Conservation (phyloP, 2,329 filamentous ascomycete genomes). For the Bipolaris sorokiniana region DNA sequence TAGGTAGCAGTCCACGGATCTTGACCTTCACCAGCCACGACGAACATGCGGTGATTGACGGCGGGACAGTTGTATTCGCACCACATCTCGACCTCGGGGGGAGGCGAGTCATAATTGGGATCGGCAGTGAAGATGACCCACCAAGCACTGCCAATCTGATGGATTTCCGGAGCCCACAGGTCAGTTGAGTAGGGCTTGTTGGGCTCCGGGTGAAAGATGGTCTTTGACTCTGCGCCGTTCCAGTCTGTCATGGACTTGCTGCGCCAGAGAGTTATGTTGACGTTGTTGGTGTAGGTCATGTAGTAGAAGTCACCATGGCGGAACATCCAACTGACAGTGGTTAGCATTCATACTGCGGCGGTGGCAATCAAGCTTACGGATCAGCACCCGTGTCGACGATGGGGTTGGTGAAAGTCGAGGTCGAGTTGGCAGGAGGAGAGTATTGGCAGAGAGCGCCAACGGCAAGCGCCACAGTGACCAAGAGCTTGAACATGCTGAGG, state of each 20-base stretch:
- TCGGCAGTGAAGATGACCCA: slow-evolving; percentile 62
- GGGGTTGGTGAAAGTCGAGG: slow-evolving; percentile 54
- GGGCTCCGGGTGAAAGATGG: slow-evolving; percentile 51
- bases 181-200: slow-evolving; percentile 55
- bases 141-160: slow-evolving; percentile 55
- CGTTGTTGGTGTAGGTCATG: slow-evolving; percentile 54
- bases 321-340: slow-evolving; percentile 49
- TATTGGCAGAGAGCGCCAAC: slow-evolving; percentile 27
- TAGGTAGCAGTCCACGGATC: slow-evolving; percentile 57
- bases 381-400: slow-evolving; percentile 53
- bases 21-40: slow-evolving; percentile 52
- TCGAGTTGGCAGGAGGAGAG: slow-evolving; percentile 17
- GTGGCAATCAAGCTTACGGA: slow-evolving; percentile 41
- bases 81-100: slow-evolving; percentile 56
- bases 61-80: slow-evolving; percentile 58
- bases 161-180: slow-evolving; percentile 60
- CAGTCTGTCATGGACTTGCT: slow-evolving; percentile 53
- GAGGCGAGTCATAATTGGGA: slow-evolving; percentile 54
- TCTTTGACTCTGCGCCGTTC: slow-evolving; percentile 52
- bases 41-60: slow-evolving; percentile 60
- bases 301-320: slow-evolving; percentile 53
- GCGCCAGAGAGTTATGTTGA: slow-evolving; percentile 53
- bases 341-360: neutral
- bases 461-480: slow-evolving; percentile 28
- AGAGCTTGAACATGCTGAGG: slow-evolving; percentile 27